Base-by-base conservation (phyloP, 192 early-diverging fungal species). In the Lobosporangium transversale region DNA sequence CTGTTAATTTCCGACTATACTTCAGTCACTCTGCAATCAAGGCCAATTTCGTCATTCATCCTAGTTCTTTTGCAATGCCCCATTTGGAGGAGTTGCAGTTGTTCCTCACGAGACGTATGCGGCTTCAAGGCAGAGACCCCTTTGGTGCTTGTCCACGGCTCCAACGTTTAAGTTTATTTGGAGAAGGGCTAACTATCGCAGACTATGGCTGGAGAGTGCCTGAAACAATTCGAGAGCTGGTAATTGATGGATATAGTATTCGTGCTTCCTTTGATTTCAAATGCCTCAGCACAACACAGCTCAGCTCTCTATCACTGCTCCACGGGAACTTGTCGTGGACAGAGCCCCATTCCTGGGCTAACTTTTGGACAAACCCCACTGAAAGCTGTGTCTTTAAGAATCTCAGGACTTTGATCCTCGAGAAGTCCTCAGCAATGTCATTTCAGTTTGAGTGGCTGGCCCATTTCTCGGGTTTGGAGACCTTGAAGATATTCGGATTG, bases 71-170 rank as follows among this genome's bases (percentile, higher is more conserved):
- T n/a, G 2, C 8, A 3, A 62, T 62, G 60, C 60, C 60, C 17
- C 48, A 52, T 33, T 48, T 62, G 11, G 49, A 37, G 26, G 48
- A 52, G 2, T 24, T 62, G 36, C 33, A 62, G 15, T 30, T 62
- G 35, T 20, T 30, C 17, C 48, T 62, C 7, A 3, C 1, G 9
- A 15, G 8, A 11, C 15, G 42, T 1, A 42, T 42, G 8, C 2
- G 7, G 4, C 10, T 62, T 3, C 12, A 27, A 4, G 24, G 33
- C 17, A 2, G 0, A 4, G 10, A 52, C 3, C 60, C 60, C 0
- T 62, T 62, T 29, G 33, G 15, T 24, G 47, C 35, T 9, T 62
- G 60, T 42, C 60, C 60, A 2, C 32, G 48, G 17, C 60, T 62
- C 20, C 31, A 52, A n/a, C 35, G 35, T 33, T 48, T 62, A 4